phyloP scores from a whole-genome alignment of 805 yeast species.

The Starmerella vaccinii region DNA sequence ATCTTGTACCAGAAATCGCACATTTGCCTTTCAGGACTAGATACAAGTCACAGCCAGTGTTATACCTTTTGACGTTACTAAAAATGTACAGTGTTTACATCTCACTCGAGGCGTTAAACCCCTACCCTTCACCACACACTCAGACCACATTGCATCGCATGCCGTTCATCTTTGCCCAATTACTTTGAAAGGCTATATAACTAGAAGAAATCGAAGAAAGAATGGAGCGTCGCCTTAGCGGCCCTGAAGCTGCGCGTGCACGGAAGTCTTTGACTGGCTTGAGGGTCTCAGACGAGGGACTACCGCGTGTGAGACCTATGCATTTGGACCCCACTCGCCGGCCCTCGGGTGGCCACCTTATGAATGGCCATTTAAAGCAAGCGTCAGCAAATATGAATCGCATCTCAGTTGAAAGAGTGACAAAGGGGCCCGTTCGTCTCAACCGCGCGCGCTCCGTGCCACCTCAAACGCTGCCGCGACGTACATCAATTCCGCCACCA shows the following conservation, averaged over 20 bases:
- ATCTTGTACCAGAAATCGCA: no score
- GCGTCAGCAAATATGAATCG: background rate
- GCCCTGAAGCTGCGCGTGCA: background rate
- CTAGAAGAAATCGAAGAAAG: background rate
- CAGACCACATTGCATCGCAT: background rate
- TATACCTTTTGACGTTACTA: no score
- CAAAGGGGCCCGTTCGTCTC: background rate
- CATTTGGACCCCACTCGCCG: background rate
- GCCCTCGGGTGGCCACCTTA: background rate
- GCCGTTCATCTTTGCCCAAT: background rate
- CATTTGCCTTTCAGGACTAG: no score
- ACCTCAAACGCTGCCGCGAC: background rate
- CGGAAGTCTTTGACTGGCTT: background rate
- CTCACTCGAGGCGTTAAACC: background rate
- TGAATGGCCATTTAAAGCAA: background rate
- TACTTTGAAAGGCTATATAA: background rate
- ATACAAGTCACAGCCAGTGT: no score
- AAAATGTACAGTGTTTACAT: background rate
- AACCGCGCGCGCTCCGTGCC: slow-evolving; percentile 2
- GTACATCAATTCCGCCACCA: background rate
- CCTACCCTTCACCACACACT: background rate
- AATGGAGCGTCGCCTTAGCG: slow-evolving; percentile 1
- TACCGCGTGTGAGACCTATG: background rate
- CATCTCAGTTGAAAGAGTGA: background rate
- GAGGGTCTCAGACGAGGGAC: background rate